These are phyloP conservation scores for Elaeagnus macrophylla DNA, from an alignment of 306 rosid species.

Conservation along the genomic window DNA sequence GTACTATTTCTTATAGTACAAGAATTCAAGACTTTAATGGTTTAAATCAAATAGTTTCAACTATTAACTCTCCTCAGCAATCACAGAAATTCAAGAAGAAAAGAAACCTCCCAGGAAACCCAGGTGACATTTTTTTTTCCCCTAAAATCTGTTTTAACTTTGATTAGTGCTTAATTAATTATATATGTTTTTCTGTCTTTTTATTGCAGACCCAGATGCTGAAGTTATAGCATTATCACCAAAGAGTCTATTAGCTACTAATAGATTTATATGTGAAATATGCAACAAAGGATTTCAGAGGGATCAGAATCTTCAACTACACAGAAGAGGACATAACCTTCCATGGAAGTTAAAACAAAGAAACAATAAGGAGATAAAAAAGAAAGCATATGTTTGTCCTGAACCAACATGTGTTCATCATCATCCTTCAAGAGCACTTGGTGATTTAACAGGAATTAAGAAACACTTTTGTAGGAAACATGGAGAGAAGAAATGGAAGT, in stretches of 20 bases:
- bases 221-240: slow-evolving; percentile 89
- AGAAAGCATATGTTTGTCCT: slow-evolving; percentile 91
- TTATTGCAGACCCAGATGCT: slow-evolving; percentile 70
- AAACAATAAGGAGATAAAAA: slow-evolving; percentile 63
- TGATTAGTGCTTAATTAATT: background rate
- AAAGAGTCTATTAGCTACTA: slow-evolving; percentile 64
- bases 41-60: slow-evolving; percentile 34
- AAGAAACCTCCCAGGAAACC: slow-evolving; percentile 85
- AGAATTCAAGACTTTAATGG: slow-evolving; percentile 46
- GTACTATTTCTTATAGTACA: slow-evolving; percentile 40
- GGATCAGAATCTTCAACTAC: slow-evolving; percentile 88
- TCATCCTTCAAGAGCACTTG: slow-evolving; percentile 90
- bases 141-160: background rate
- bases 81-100: slow-evolving; percentile 60
- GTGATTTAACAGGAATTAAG: slow-evolving; percentile 94
- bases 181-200: background rate
- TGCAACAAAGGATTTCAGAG: slow-evolving; percentile 92
- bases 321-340: slow-evolving; percentile 85
- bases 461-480: slow-evolving; percentile 91
- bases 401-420: slow-evolving; percentile 94
- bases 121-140: slow-evolving; percentile 37
- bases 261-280: slow-evolving; percentile 82
- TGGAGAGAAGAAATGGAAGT: slow-evolving; percentile 99
- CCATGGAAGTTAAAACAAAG: slow-evolving; percentile 96
- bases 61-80: slow-evolving; percentile 21